Evolutionary conservation across 2,329 filamentous ascomycete genomes (phyloP).

Genomic region (Metarhizium rileyi): DNA sequence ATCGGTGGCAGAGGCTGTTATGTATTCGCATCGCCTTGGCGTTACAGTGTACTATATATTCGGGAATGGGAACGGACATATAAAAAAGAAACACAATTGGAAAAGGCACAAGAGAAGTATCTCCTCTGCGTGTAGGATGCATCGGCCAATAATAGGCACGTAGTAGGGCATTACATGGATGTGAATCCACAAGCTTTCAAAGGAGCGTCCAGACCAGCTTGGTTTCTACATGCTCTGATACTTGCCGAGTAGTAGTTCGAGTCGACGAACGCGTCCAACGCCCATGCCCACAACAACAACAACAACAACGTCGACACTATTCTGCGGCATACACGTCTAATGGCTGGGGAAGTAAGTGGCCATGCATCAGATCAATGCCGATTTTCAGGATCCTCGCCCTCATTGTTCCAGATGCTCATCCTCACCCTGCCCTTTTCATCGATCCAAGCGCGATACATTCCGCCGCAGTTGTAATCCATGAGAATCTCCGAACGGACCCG

Average conservation of each 20-base stretch:
- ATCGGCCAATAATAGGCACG: neutral
- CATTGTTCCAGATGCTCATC: slow-evolving; percentile 35
- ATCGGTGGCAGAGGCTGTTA: slow-evolving; percentile 7
- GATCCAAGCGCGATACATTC: slow-evolving; percentile 78
- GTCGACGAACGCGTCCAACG: no score
- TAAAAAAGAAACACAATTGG: neutral
- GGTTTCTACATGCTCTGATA: neutral
- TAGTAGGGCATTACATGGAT: no score
- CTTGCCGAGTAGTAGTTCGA: no score
- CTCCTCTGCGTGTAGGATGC: neutral
- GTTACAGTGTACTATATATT: slow-evolving; percentile 25
- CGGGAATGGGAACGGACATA: slow-evolving; percentile 7
- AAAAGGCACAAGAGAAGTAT: neutral
- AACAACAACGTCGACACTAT: no score
- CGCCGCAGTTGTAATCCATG: slow-evolving; percentile 75
- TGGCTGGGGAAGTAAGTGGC: neutral
- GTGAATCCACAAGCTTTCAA: neutral
- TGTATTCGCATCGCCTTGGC: slow-evolving; percentile 23
- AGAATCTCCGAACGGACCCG: slow-evolving; percentile 44
- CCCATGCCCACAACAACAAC: no score
- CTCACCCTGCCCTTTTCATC: slow-evolving; percentile 48
- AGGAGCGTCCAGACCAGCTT: neutral
- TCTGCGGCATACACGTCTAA: neutral
- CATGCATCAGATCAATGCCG: neutral
- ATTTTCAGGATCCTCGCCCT: slow-evolving; percentile 12